Evolutionary conservation across 208 protist species (phyloP).

Genomic region (Sergeia podlipaevii): DNA sequence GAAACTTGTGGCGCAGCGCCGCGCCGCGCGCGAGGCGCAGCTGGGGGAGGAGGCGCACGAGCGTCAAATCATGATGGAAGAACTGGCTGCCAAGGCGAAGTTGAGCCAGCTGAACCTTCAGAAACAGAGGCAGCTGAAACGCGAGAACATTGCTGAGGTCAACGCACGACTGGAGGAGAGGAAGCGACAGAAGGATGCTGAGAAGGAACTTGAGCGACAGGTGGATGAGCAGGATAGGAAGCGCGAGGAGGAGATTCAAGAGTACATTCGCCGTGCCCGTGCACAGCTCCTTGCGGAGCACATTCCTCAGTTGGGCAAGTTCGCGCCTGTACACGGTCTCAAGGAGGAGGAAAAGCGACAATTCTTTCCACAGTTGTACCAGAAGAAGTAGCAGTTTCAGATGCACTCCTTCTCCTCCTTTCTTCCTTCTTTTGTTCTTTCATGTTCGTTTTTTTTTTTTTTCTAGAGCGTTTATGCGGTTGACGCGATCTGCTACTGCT

Average conservation of each 20-base stretch:
- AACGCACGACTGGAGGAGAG: slow-evolving; percentile 77
- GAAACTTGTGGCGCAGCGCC: slow-evolving; percentile 65
- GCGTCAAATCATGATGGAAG: slow-evolving; percentile 78
- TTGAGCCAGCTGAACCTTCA: slow-evolving; percentile 69
- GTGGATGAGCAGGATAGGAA: slow-evolving; percentile 51
- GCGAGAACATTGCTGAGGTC: slow-evolving; percentile 76
- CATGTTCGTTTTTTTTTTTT: slow-evolving; percentile 6
- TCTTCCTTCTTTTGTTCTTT: slow-evolving; percentile 1
- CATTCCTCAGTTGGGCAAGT: slow-evolving; percentile 62
- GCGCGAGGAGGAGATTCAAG: slow-evolving; percentile 63
- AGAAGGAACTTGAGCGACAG: slow-evolving; percentile 52
- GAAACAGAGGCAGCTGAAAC: slow-evolving; percentile 61
- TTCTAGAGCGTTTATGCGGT: too few species aligned
- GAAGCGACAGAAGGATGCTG: slow-evolving; percentile 61
- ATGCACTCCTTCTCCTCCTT: background rate
- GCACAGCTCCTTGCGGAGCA: slow-evolving; percentile 72
- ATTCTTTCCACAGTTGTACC: slow-evolving; percentile 14
- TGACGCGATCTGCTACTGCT: too few species aligned
- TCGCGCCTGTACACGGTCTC: slow-evolving; percentile 51
- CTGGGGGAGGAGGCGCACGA: slow-evolving; percentile 73
- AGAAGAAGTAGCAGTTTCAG: background rate
- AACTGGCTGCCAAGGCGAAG: slow-evolving; percentile 71
- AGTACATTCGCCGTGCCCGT: slow-evolving; percentile 81
- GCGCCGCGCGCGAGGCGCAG: slow-evolving; percentile 48
- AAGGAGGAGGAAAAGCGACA: slow-evolving; percentile 56